Base-by-base conservation (phyloP, 129 eudicot genomes). In the Kitagawia praeruptora region DNA sequence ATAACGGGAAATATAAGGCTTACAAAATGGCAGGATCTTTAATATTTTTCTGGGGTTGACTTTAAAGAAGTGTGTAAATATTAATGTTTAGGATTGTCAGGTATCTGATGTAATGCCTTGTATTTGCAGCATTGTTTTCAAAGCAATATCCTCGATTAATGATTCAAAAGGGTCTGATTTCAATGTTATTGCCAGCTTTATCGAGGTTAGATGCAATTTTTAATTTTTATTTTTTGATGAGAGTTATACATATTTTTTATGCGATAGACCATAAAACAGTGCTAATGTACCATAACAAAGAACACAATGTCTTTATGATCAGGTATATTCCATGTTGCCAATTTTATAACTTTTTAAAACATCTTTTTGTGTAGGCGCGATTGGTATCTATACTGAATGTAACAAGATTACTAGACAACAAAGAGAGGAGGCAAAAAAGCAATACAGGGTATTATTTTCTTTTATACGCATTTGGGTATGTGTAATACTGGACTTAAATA, bases 301-400 rank as follows among this genome's bases (percentile, higher is more conserved):
- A 81, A 91, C 85, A 73, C 51, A 77, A 80, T 93, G 91, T 85
- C 91, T 93, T 31, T 93, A 93, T 14, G 96, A 93, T 71, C 94
- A 94, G 88, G 98, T 93, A 85, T 85, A 92, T 77, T 13, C 11
- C 48, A 45, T 45, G 48, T 45, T 45, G 48, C 46, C 25, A 19
- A 70, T 47, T 49, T 56, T 39, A 11, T 8, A 39, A 37, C 27
- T 45, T 14, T 49, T 66, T 21, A 58, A 45, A 80, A 9, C 73
- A 6, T 49, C 63, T 46, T 74, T 42, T 73, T 79, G 10, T 85
- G 72, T 77, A 93, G 98, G 96, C 76, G 46, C 90, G 96, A 5
- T 85, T 93, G 92, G 92, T 93, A 76, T 84, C 96, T 10, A 87
- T 93, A 74, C 80, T 93, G 85, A 96, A 93, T 86, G 96, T 80